Evolutionary conservation across 306 rosid species (phyloP), one percentile per base, ranked within the genome.

Genomic region (Quercus dentata): DNA sequence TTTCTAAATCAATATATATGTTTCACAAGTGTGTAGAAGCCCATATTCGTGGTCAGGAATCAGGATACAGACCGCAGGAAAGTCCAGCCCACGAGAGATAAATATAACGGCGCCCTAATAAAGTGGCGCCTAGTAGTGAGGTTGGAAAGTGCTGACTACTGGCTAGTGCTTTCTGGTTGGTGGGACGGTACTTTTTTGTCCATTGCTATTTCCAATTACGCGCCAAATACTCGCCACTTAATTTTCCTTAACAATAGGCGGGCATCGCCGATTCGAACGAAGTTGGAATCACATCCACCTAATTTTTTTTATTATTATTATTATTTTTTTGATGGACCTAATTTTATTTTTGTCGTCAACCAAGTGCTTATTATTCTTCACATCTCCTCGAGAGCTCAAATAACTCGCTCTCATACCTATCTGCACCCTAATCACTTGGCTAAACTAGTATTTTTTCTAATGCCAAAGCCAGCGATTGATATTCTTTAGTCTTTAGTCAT

Each of bases 161-260:
- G 30, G 65, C 13, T 59, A 9, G 31, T 25, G 65, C 65, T 57
- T 38, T 79, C n/a, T 67, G 57, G 57, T 25, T 76, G 76, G 51
- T 51, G 71, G 18, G 79, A 6, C 69, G 41, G 41, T 0, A 3
- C 8, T 14, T 27, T n/a, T n/a, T 49, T 49, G 54, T 13, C 17
- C 0, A 10, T 49, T 12, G 54, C 17, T 3, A 49, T 13, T 49
- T 49, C 15, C 6, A 57, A 15, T 67, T 80, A 80, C 70, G 76
- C 76, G 76, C 79, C 84, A 80, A 74, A 56, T 65, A 74, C 75
- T 80, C 63, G 71, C 70, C 76, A 46, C 69, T 79, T 64, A 63
- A 41, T 63, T 63, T 69, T 25, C 28, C 74, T 59, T 41, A 38
- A 70, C 44, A 74, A 64, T 64, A 71, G 82, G 79, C 79, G 72